Percentiles rank a stretch among this genome's conserved stretches.
phyloP scores from a whole-genome alignment of 2,329 filamentous ascomycete genomes.

The Arthrobotrys iridis region DNA sequence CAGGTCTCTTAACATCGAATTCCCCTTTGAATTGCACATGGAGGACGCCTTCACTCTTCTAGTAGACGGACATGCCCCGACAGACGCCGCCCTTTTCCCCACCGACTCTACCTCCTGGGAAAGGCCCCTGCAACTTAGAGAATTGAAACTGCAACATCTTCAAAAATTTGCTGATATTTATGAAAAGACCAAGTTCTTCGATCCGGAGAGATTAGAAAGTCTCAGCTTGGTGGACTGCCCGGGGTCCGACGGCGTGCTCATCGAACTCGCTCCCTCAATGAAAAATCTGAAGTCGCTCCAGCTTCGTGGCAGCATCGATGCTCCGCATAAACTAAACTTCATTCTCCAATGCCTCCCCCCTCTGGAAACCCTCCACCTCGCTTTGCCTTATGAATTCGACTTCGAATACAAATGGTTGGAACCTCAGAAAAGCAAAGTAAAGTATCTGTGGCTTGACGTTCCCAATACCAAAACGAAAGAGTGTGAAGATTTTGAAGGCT shows the following conservation, averaged over 20 bases:
- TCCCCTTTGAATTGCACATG: background rate
- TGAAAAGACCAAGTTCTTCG: background rate
- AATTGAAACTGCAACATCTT: background rate
- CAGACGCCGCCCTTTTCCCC: background rate
- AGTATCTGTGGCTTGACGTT: background rate
- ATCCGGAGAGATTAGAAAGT: background rate
- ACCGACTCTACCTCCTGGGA: background rate
- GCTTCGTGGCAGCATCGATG: background rate
- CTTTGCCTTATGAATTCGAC: background rate
- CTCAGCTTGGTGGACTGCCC: slow-evolving; percentile 2
- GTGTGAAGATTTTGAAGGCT: background rate
- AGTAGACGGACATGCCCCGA: background rate
- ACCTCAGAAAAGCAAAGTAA: background rate
- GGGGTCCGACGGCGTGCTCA: background rate
- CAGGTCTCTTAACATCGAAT: background rate
- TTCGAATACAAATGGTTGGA: background rate
- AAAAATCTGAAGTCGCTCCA: background rate
- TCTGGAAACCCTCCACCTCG: background rate
- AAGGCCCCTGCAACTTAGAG: background rate
- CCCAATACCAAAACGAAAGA: background rate
- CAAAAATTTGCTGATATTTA: background rate
- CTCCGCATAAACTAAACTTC: background rate
- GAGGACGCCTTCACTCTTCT: background rate
- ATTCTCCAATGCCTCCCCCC: background rate
- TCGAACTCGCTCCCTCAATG: background rate